Base-by-base conservation (phyloP, 1,284 basidiomycete species). In the Malassezia brasiliensis region DNA sequence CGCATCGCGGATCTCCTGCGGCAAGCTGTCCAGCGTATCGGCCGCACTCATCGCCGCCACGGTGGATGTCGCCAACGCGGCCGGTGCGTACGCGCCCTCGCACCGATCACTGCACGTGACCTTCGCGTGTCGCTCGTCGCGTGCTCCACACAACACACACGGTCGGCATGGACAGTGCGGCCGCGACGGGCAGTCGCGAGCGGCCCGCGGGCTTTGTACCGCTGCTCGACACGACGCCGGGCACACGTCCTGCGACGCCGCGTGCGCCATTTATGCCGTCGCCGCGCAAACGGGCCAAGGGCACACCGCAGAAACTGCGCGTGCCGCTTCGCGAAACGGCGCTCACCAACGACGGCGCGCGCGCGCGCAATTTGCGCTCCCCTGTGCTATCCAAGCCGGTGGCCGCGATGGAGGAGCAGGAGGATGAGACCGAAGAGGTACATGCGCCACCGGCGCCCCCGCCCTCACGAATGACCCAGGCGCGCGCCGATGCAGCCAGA, bases 1-100 rank as follows among this genome's bases (percentile, higher is more conserved):
- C 0, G 69, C 68, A 25, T 70, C 62, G 50, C 68, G 64, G 46
- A 73, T 66, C 47, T 74, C 71, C 20, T 62, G 56, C 14, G 68
- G 68, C 12, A 72, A 49, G 7, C 53, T 45, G 5, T 47, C 55
- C 31, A 31, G 11, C 38, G 19, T 36, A 22, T 12, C 49, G 35
- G 22, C 50, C 54, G 45, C 35, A 25, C 49, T 52, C 50, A 52
- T 52, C 35, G 37, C 42, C 37, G 42, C 36, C 50, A 40, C 42
- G 36, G 14, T 40, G 17, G 38, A 40, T 40, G 25, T 22, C 40
- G 22, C 20, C 40, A 30, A 34, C 45, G 38, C 19, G 22, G 52
- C 52, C 46, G 25, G 20, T 15, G 50, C 42, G 50, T 41, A 17
- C 50, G 39, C 40, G 17, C 22, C 38, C 9, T 15, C 38, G 38